These are phyloP conservation scores for Dillenia suffruticosa DNA, from an alignment of 164 flowering plant genomes.

Conservation along the genomic window DNA sequence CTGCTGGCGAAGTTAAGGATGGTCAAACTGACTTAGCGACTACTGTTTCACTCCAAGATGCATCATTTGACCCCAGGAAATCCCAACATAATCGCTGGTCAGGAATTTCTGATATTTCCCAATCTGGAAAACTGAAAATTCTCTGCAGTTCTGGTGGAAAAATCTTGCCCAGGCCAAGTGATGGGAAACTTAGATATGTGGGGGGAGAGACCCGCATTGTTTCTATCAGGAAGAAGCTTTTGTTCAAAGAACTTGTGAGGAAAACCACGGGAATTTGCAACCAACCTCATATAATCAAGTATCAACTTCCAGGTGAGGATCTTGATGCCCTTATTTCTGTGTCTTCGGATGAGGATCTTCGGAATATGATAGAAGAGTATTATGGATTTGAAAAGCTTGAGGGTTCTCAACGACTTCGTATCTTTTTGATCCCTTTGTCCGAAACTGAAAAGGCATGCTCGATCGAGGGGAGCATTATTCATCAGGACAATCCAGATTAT, in stretches of 20 bases:
- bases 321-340: conserved; percentile 87
- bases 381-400: conserved; percentile 46
- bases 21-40: conserved; percentile 17
- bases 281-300: conserved; percentile 64
- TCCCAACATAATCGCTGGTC: conserved; percentile 18
- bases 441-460: conserved; percentile 52
- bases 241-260: conserved; percentile 47
- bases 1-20: conserved; percentile 15
- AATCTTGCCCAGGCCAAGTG: conserved; percentile 75
- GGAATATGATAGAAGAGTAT: conserved; percentile 83
- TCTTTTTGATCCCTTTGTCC: conserved; percentile 51
- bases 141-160: conserved; percentile 91
- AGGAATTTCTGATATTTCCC: conserved; percentile 31
- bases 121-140: conserved; percentile 55
- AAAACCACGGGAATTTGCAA: conserved; percentile 57
- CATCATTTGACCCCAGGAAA: conserved; percentile 26
- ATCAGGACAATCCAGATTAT: conserved; percentile 41
- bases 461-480: conserved; percentile 29
- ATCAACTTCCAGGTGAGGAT: conserved; percentile 93
- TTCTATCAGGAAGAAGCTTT: conserved; percentile 41
- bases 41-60: conserved; percentile 15
- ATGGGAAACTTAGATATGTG: conserved; percentile 82
- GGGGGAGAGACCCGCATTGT: conserved; percentile 87
- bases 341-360: conserved; percentile 81
- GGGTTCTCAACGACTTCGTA: conserved; percentile 51